These are phyloP conservation scores for Gossypium trilobum DNA, from an alignment of 441 rosid species.

Conservation along the genomic window DNA sequence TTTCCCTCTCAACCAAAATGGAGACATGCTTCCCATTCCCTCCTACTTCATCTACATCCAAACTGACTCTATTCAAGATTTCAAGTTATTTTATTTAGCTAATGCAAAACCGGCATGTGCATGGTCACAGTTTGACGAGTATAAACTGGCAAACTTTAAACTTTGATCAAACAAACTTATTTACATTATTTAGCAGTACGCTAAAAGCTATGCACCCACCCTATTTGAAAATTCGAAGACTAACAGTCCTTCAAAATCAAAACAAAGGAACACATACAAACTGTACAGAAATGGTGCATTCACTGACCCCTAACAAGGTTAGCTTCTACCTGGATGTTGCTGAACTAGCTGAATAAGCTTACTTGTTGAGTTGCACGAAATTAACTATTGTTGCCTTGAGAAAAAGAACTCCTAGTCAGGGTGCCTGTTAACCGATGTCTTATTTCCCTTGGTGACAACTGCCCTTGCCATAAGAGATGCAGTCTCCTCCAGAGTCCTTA, in stretches of 20 bases:
- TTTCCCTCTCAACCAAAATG: too few relatives aligned
- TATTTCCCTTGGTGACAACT: conserved; percentile 31
- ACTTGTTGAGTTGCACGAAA: background rate
- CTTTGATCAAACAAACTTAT: background rate
- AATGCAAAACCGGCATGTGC: background rate
- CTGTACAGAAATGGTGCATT: background rate
- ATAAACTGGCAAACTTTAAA: background rate
- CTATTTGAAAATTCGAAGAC: background rate
- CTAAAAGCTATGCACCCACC: background rate
- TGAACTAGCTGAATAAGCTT: background rate
- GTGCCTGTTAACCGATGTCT: conserved; percentile 32
- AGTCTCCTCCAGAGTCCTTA: conserved; percentile 39
- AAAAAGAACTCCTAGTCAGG: conserved; percentile 47
- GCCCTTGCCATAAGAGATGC: conserved; percentile 46
- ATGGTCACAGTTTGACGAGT: background rate
- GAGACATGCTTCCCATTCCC: too few relatives aligned
- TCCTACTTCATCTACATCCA: too few relatives aligned
- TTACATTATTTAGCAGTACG: background rate
- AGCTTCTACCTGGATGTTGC: conserved; percentile 7
- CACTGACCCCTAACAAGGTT: conserved; percentile 9
- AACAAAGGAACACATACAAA: background rate
- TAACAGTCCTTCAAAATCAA: background rate
- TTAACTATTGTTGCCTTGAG: conserved; percentile 27
- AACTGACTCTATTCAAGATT: too few relatives aligned
- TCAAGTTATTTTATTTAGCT: background rate